Evolutionary conservation across 1,284 basidiomycete genomes (phyloP).

Genomic region (Ganoderma resinaceum): DNA sequence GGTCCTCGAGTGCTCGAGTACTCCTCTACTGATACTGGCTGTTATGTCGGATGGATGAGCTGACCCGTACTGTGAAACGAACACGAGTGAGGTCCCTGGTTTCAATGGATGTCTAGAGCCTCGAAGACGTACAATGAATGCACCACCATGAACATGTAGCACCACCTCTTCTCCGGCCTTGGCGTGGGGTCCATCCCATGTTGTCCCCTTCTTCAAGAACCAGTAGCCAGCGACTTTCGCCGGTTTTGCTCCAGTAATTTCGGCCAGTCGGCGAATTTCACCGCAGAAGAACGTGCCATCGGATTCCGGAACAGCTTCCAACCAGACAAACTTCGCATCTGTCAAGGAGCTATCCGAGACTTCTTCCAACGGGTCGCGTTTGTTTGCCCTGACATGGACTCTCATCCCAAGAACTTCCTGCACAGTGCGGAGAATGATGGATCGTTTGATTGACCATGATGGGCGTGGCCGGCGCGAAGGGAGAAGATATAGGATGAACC

Average conservation of each 20-base stretch:
- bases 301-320: constrained; percentile 18
- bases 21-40: constrained; percentile 28
- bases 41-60: constrained; percentile 24
- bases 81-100: neutral
- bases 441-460: constrained; percentile 22
- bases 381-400: neutral
- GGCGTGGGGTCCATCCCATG: constrained; percentile 32
- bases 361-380: constrained; percentile 2
- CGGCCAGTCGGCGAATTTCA: constrained; percentile 29
- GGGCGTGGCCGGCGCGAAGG: constrained; percentile 5
- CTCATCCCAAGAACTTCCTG: constrained; percentile 13
- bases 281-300: constrained; percentile 21
- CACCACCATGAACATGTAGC: constrained; percentile 58
- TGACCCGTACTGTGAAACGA: constrained; percentile 41
- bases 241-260: constrained; percentile 35
- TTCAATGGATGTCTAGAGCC: neutral
- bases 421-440: constrained; percentile 19
- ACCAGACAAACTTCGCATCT: constrained; percentile 31
- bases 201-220: constrained; percentile 36
- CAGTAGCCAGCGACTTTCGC: constrained; percentile 46
- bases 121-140: constrained; percentile 36
- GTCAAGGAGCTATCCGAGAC: constrained; percentile 15
- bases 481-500: constrained; percentile 17
- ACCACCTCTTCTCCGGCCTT: constrained; percentile 51
- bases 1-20: constrained; percentile 18